Base-by-base conservation (phyloP, 495 filamentous ascomycete species). In the Extremus antarcticus region DNA sequence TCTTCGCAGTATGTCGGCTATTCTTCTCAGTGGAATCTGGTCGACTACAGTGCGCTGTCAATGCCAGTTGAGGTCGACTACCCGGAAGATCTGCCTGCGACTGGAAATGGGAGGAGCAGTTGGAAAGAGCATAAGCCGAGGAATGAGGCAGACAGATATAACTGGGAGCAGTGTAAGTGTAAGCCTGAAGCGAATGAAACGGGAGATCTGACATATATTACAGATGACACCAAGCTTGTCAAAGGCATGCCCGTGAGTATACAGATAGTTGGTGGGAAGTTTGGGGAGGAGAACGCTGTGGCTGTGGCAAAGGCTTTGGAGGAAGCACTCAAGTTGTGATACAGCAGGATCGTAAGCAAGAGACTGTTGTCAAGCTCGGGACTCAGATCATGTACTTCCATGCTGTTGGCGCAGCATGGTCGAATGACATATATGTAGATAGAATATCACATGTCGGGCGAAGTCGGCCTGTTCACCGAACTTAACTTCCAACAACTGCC, bases 1-100 rank as follows among this genome's bases (percentile, higher is more conserved):
- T n/a, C n/a, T n/a, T n/a, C n/a, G n/a, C n/a, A n/a, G n/a, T n/a
- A 41, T 20, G 20, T 55, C 29, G 53, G 53, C 23, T 55, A 55
- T 19, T 32, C 43, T 3, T 25, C 43, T 2, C 43, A 23, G 15
- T 55, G 53, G 53, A 55, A 55, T 19, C 35, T 55, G 20, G 32
- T 48, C 16, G 47, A 55, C 20, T 55, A 15, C n/a, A 23, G 43
- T 7, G 45, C 35, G 4, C 43, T 55, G 22, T 35, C 25, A 40
- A 40, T 49, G 21, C 53, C 53, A 3, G 45, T 55, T 43, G 47
- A 46, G 11, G 17, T 19, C 1, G 53, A 39, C n/a, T 23, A 55
- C 19, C 23, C 35, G 13, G 43, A 20, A 13, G 43, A 47, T 17
- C 20, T 29, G 19, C 8, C 13, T 1, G 11, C 7, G 19, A 13